phyloP scores from a whole-genome alignment of 352 stramenopile species.

The Globisporangium acanthophoron region DNA sequence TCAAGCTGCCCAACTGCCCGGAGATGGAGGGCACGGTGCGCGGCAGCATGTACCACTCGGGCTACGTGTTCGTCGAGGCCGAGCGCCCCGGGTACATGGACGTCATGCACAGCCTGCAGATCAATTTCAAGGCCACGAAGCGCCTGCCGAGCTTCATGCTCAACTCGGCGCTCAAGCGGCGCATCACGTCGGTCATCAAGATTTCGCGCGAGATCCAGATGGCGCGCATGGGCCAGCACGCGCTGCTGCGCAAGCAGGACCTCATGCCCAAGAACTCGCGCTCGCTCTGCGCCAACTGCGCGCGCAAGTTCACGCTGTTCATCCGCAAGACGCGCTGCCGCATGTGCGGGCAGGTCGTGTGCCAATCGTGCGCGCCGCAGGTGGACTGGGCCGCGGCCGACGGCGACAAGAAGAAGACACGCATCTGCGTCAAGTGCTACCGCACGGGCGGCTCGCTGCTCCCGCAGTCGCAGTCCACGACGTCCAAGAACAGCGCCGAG shows the following conservation, averaged over 20 bases:
- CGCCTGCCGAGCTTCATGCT: constrained; percentile 60
- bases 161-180: constrained; percentile 53
- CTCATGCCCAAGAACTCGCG: constrained; percentile 63
- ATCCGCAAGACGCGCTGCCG: constrained; percentile 67
- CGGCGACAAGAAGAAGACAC: constrained; percentile 28
- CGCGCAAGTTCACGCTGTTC: constrained; percentile 66
- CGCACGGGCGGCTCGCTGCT: constrained; percentile 24
- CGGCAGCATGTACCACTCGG: constrained; percentile 79
- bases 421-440: constrained; percentile 51
- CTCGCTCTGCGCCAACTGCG: constrained; percentile 49
- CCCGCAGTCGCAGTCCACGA: neutral
- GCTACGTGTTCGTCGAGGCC: constrained; percentile 75
- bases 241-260: constrained; percentile 55
- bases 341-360: constrained; percentile 72
- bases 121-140: constrained; percentile 79
- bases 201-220: constrained; percentile 65
- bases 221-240: constrained; percentile 44
- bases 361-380: constrained; percentile 58
- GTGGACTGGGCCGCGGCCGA: constrained; percentile 34
- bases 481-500: constrained; percentile 12
- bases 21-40: constrained; percentile 65
- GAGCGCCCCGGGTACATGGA: constrained; percentile 75
- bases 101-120: constrained; percentile 81
- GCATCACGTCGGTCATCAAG: constrained; percentile 58
- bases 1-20: constrained; percentile 69